Percentiles rank a stretch among this genome's conserved stretches.
Evolutionary conservation across 768 basidiomycete species (phyloP).

Genomic region (Suillus clintonianus): DNA sequence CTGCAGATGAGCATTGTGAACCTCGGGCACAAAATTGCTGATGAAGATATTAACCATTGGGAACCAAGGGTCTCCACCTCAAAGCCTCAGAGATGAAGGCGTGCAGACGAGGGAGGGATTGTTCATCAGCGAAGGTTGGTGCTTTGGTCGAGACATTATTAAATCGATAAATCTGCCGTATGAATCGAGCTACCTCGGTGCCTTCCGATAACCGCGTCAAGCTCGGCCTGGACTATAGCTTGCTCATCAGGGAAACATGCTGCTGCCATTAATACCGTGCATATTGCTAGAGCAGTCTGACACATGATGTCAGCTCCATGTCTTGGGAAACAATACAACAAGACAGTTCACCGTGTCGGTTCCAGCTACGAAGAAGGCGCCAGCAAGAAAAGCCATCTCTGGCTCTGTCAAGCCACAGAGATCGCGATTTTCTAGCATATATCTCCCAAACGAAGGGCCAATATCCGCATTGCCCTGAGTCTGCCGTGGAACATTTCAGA

Average conservation of each 20-base stretch:
- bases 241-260: slow-evolving; percentile 52
- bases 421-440: slow-evolving; percentile 49
- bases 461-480: background rate
- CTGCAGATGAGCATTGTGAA: slow-evolving; percentile 19
- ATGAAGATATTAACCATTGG: slow-evolving; percentile 24
- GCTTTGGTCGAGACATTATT: slow-evolving; percentile 19
- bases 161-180: background rate
- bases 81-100: slow-evolving; percentile 39
- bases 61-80: slow-evolving; percentile 34
- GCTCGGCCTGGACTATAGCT: slow-evolving; percentile 47
- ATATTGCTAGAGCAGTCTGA: slow-evolving; percentile 52
- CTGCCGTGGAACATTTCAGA: background rate
- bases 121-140: slow-evolving; percentile 37
- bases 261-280: slow-evolving; percentile 50
- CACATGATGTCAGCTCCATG: background rate
- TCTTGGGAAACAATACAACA: background rate
- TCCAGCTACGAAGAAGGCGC: slow-evolving; percentile 60
- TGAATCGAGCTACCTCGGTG: slow-evolving; percentile 18
- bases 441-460: slow-evolving; percentile 47
- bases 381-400: slow-evolving; percentile 59
- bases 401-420: slow-evolving; percentile 50
- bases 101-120: slow-evolving; percentile 34
- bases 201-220: slow-evolving; percentile 49
- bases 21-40: too few species aligned
- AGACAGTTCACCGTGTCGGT: slow-evolving; percentile 45